A percentile compares a stretch with the other conserved stretches of the same genome.
phyloP scores from a whole-genome alignment of 2,329 filamentous ascomycete genomes.

The Fusarium sp. region DNA sequence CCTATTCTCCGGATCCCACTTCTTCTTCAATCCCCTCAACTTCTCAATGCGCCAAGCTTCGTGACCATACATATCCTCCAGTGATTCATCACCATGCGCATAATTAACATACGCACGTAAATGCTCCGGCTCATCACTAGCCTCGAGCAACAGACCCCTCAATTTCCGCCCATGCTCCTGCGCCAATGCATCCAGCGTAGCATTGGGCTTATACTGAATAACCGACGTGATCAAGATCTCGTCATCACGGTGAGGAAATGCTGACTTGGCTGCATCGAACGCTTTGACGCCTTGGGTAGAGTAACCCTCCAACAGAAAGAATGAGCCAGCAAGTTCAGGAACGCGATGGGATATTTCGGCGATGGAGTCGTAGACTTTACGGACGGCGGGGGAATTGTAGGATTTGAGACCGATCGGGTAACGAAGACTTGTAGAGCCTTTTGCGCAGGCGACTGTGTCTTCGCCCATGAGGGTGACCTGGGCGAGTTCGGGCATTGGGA shows the following conservation, averaged over 20 bases:
- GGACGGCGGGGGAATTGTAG: constrained; percentile 49
- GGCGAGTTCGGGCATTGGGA: constrained; percentile 57
- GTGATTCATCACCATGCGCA: constrained; percentile 24
- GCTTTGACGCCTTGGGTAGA: constrained; percentile 34
- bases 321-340: constrained; percentile 35
- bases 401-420: constrained; percentile 57
- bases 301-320: constrained; percentile 68
- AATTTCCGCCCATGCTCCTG: constrained; percentile 23
- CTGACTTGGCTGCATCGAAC: constrained; percentile 4
- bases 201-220: constrained; percentile 29
- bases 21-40: constrained; percentile 57
- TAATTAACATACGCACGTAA: constrained; percentile 35
- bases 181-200: constrained; percentile 8
- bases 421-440: constrained; percentile 53
- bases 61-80: constrained; percentile 23
- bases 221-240: constrained; percentile 19
- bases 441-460: constrained; percentile 54
- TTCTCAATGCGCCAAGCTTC: constrained; percentile 54
- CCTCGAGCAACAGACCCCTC: constrained; percentile 7
- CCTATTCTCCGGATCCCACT: constrained; percentile 56
- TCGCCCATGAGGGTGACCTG: too few relatives aligned
- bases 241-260: constrained; percentile 30
- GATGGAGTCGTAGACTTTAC: constrained; percentile 49
- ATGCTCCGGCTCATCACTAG: constrained; percentile 16
- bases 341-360: constrained; percentile 24